phyloP scores from a whole-genome alignment of 1,284 basidiomycete genomes.

The Sporisorium exsertum region DNA sequence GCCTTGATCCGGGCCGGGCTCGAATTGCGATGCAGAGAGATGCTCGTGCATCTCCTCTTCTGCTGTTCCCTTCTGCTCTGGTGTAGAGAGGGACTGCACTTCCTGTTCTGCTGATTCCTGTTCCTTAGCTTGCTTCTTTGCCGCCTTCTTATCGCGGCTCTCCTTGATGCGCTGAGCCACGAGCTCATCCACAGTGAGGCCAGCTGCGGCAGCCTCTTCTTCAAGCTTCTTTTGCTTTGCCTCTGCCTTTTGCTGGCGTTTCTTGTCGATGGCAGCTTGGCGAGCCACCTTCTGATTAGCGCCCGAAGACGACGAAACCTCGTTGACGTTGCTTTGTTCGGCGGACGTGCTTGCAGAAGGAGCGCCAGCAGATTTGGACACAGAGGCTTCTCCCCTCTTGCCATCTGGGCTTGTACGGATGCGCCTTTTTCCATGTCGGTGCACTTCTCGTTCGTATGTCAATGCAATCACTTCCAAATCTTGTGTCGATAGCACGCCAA shows the following conservation, averaged over 20 bases:
- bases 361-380: not conserved
- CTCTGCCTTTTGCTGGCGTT: constrained; percentile 38
- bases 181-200: constrained; percentile 38
- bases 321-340: constrained; percentile 24
- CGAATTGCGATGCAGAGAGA: constrained; percentile 1
- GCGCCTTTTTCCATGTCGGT: constrained; percentile 72
- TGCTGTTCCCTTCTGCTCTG: constrained; percentile 1
- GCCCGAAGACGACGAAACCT: constrained; percentile 13
- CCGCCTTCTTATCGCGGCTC: constrained; percentile 41
- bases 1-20: constrained; percentile 25
- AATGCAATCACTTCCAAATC: constrained; percentile 93
- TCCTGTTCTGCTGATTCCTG: constrained; percentile 10
- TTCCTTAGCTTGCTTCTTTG: constrained; percentile 41
- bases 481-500: constrained; percentile 87
- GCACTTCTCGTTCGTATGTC: constrained; percentile 81
- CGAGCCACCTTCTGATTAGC: constrained; percentile 23
- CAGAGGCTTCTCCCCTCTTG: constrained; percentile 47
- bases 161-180: constrained; percentile 38
- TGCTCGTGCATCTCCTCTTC: constrained; percentile 41
- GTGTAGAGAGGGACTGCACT: not conserved
- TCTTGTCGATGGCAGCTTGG: constrained; percentile 46
- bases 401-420: constrained; percentile 72
- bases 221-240: constrained; percentile 38
- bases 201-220: constrained; percentile 29
- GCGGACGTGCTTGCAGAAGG: constrained; percentile 4